Conservation (phyloP, 768 basidiomycete species). For the Collybia sp. region DNA sequence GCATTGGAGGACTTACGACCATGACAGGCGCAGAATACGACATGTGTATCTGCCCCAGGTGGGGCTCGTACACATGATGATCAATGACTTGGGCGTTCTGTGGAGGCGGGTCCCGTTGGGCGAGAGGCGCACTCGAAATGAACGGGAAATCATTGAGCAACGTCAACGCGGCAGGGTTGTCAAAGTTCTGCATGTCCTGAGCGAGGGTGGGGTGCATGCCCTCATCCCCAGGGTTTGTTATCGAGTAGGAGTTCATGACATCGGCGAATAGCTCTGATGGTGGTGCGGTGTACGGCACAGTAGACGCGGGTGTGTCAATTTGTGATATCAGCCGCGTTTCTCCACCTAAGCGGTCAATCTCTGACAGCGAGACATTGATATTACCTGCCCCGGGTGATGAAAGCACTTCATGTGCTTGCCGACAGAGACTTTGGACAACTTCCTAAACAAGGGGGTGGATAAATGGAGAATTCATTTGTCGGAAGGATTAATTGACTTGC, state of each 20-base stretch:
- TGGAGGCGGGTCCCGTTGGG: slow-evolving; percentile 4
- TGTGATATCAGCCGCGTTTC: slow-evolving; percentile 40
- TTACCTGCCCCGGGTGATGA: slow-evolving; percentile 18
- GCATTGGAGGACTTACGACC: slow-evolving; percentile 26
- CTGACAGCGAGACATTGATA: slow-evolving; percentile 35
- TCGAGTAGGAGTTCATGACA: slow-evolving; percentile 3
- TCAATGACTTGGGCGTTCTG: slow-evolving; percentile 5
- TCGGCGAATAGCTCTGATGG: slow-evolving; percentile 11
- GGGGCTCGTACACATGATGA: neutral
- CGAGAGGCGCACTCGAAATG: neutral
- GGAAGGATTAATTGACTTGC: slow-evolving; percentile 22
- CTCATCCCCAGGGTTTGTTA: slow-evolving; percentile 4
- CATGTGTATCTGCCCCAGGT: neutral
- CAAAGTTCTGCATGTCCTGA: slow-evolving; percentile 35
- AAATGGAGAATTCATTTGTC: neutral
- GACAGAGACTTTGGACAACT: slow-evolving; percentile 33
- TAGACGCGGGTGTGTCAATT: slow-evolving; percentile 4
- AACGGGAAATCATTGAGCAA: slow-evolving; percentile 22
- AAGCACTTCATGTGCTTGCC: slow-evolving; percentile 38
- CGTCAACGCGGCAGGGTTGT: slow-evolving; percentile 18
- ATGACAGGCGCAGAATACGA: slow-evolving; percentile 2
- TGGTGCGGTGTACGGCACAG: slow-evolving; percentile 3
- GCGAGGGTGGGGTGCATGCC: slow-evolving; percentile 48
- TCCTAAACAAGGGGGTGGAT: slow-evolving; percentile 21
- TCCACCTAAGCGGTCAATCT: slow-evolving; percentile 54